A percentile compares a stretch with the other conserved stretches of the same genome.
phyloP scores from a whole-genome alignment of 129 eudicot genomes.

The Centella asiatica region DNA sequence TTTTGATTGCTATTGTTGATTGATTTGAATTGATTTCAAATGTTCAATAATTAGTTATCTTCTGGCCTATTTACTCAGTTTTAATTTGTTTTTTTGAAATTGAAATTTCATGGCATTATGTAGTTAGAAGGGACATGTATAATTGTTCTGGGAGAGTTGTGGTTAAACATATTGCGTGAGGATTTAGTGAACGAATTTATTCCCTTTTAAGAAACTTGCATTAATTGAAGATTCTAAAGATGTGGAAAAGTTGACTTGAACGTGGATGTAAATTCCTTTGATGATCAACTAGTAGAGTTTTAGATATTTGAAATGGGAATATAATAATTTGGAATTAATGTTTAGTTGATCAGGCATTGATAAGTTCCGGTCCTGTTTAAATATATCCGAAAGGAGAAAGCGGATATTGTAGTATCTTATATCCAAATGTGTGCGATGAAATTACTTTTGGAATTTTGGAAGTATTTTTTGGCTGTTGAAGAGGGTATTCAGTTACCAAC shows the following conservation, averaged over 20 bases:
- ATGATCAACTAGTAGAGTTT: not conserved
- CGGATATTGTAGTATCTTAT: no score
- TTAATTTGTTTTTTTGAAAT: not conserved
- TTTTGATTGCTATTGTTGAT: not conserved
- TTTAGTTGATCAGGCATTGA: not conserved
- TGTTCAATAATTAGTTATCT: not conserved
- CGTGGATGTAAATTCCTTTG: not conserved
- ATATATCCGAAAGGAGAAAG: not conserved
- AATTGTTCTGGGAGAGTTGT: not conserved
- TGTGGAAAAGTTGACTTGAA: not conserved
- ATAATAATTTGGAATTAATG: not conserved
- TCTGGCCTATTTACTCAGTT: not conserved
- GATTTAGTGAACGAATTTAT: not conserved
- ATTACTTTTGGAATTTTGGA: no score
- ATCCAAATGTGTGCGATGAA: no score
- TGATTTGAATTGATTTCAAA: not conserved
- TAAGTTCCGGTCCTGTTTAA: not conserved
- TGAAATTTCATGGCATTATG: no score
- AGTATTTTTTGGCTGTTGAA: no score
- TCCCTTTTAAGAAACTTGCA: not conserved
- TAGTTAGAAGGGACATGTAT: not conserved
- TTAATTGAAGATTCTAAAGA: no score
- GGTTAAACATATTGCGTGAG: not conserved
- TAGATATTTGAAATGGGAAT: no score
- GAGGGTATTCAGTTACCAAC: no score